These are phyloP conservation scores for Pichia kudriavzevii DNA, from an alignment of 1,139 yeast species.

Conservation along the genomic window DNA sequence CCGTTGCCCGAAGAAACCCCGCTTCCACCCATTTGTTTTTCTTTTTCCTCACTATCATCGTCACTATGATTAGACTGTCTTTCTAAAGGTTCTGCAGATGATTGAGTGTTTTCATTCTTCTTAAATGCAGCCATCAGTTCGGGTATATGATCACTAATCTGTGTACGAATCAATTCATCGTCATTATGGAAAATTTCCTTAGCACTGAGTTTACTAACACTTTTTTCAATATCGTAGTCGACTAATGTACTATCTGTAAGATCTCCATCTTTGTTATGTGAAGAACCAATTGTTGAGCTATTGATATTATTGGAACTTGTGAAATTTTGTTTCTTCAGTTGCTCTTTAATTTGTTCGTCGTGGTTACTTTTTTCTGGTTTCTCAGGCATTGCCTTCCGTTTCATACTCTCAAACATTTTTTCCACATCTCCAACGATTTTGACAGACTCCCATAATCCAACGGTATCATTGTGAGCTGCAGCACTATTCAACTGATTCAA, in stretches of 20 bases:
- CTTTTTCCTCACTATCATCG: background rate
- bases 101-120: too few species aligned
- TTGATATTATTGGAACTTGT: too few species aligned
- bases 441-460: constrained; percentile 49
- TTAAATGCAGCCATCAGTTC: constrained; percentile 49
- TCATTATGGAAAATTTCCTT: constrained; percentile 12
- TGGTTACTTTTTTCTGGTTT: background rate
- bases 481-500: constrained; percentile 46
- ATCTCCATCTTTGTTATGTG: too few species aligned
- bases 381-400: constrained; percentile 14
- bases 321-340: background rate
- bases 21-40: too few species aligned
- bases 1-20: too few species aligned
- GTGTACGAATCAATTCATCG: constrained; percentile 30
- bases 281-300: too few species aligned
- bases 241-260: too few species aligned
- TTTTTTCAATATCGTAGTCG: background rate
- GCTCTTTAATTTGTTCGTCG: background rate
- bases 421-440: constrained; percentile 57
- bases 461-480: constrained; percentile 40
- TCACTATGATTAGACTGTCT: constrained; percentile 34
- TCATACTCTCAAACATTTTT: constrained; percentile 46
- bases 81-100: too few species aligned
- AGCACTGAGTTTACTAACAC: constrained; percentile 8
- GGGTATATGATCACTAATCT: constrained; percentile 49